A percentile compares a stretch with the other conserved stretches of the same genome.
Conservation (phyloP, 2,329 filamentous ascomycete genomes). For the Fusarium zealandicum region DNA sequence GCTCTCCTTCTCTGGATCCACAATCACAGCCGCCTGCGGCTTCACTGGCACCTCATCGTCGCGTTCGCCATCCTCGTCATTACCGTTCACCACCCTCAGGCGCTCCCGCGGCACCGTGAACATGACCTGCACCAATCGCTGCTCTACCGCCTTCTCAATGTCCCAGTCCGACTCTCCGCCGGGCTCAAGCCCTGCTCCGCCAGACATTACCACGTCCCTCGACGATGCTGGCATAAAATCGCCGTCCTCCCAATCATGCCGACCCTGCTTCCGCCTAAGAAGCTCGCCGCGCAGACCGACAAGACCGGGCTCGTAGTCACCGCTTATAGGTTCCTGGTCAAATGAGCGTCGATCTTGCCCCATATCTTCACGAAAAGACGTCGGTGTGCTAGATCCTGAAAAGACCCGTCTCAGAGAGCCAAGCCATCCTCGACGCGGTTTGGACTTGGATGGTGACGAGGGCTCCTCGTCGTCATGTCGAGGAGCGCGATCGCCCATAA, state of each 20-base stretch:
- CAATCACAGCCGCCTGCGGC: slow-evolving; percentile 50
- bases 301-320: slow-evolving; percentile 55
- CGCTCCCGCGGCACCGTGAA: slow-evolving; percentile 91
- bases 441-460: slow-evolving; percentile 65
- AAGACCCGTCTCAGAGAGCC: slow-evolving; percentile 73
- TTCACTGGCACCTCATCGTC: slow-evolving; percentile 41
- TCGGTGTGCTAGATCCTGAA: slow-evolving; percentile 49
- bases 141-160: slow-evolving; percentile 75
- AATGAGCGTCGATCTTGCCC: slow-evolving; percentile 43
- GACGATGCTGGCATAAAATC: slow-evolving; percentile 10
- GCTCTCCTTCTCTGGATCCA: slow-evolving; percentile 49
- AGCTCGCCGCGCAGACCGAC: slow-evolving; percentile 57
- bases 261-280: slow-evolving; percentile 62
- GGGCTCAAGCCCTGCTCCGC: slow-evolving; percentile 45
- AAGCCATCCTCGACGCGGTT: slow-evolving; percentile 68
- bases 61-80: slow-evolving; percentile 49
- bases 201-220: slow-evolving; percentile 36
- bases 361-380: slow-evolving; percentile 41
- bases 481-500: slow-evolving; percentile 46
- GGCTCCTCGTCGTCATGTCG: slow-evolving; percentile 50
- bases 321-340: slow-evolving; percentile 45
- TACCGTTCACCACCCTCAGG: slow-evolving; percentile 88
- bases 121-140: slow-evolving; percentile 80
- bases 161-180: slow-evolving; percentile 74
- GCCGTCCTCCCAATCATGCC: slow-evolving; percentile 60